These are phyloP conservation scores for Eucalyptus virginea DNA, from an alignment of 345 rosid species.

Conservation along the genomic window DNA sequence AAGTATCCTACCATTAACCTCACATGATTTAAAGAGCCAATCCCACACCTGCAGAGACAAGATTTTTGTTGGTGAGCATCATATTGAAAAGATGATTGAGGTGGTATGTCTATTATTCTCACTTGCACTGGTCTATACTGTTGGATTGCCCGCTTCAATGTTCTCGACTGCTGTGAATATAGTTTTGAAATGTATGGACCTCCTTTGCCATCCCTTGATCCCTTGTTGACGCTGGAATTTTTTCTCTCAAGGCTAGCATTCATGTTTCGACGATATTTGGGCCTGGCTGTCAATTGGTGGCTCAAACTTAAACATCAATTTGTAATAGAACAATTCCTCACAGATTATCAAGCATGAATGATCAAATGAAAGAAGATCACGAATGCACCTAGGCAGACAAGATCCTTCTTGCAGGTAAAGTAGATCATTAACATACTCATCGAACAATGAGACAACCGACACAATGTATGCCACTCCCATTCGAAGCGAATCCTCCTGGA, in stretches of 20 bases:
- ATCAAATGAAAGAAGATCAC: background rate
- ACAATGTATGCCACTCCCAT: slow-evolving; percentile 61
- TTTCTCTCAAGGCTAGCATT: slow-evolving; percentile 6
- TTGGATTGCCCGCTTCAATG: slow-evolving; percentile 42
- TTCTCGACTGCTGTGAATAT: slow-evolving; percentile 38
- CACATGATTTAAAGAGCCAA: slow-evolving; percentile 82
- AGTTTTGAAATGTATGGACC: slow-evolving; percentile 27
- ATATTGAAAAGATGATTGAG: background rate
- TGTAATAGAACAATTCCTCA: background rate
- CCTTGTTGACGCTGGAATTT: slow-evolving; percentile 12
- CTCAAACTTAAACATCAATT: background rate
- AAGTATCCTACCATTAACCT: slow-evolving; percentile 61
- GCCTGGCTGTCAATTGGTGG: slow-evolving; percentile 58
- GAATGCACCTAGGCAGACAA: slow-evolving; percentile 56
- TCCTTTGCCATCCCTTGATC: slow-evolving; percentile 26
- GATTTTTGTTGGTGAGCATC: background rate
- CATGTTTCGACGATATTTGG: slow-evolving; percentile 37
- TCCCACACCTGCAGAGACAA: slow-evolving; percentile 59
- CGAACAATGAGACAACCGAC: slow-evolving; percentile 57
- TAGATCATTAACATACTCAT: slow-evolving; percentile 75
- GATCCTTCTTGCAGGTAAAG: slow-evolving; percentile 82
- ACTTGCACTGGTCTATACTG: slow-evolving; percentile 67
- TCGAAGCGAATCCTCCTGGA: slow-evolving; percentile 61
- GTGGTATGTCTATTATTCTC: background rate
- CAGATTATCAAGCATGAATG: background rate